phyloP scores from a whole-genome alignment of 2,329 filamentous ascomycete species.

The Daldinia eschscholtzii region DNA sequence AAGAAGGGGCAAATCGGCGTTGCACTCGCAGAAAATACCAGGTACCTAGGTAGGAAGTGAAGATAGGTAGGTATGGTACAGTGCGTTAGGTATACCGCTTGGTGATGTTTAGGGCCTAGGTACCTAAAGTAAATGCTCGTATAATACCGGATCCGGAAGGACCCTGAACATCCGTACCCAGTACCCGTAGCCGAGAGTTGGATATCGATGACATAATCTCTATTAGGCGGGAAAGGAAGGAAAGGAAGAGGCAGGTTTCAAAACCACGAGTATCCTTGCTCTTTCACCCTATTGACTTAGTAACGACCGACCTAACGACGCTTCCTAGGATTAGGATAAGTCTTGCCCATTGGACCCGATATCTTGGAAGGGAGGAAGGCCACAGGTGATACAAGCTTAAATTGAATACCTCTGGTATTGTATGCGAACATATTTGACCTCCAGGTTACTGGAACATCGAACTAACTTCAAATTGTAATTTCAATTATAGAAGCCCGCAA shows the following conservation, averaged over 20 bases:
- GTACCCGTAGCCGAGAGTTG: constrained; percentile 13
- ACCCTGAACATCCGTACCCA: constrained; percentile 35
- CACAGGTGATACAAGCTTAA: neutral
- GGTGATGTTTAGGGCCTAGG: neutral
- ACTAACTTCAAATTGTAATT: neutral
- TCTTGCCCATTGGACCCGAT: neutral
- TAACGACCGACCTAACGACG: neutral
- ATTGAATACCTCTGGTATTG: neutral
- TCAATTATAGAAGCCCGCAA: neutral
- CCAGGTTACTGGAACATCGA: no score
- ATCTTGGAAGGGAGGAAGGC: neutral
- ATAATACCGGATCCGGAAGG: constrained; percentile 36
- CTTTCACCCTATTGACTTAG: neutral
- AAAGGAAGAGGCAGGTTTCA: constrained; percentile 3
- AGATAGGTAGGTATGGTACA: neutral
- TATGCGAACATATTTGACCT: no score
- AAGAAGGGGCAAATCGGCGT: neutral
- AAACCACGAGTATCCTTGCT: neutral
- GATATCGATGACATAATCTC: constrained; percentile 37
- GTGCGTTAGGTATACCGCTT: no score
- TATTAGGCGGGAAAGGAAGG: constrained; percentile 5
- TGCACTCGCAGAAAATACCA: neutral
- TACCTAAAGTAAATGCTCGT: neutral
- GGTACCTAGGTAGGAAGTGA: no score
- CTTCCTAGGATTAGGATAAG: neutral